A percentile compares a stretch with the other conserved stretches of the same genome.
phyloP scores from a whole-genome alignment of 1,284 basidiomycete genomes.

The Cutaneotrichosporon sp. region DNA sequence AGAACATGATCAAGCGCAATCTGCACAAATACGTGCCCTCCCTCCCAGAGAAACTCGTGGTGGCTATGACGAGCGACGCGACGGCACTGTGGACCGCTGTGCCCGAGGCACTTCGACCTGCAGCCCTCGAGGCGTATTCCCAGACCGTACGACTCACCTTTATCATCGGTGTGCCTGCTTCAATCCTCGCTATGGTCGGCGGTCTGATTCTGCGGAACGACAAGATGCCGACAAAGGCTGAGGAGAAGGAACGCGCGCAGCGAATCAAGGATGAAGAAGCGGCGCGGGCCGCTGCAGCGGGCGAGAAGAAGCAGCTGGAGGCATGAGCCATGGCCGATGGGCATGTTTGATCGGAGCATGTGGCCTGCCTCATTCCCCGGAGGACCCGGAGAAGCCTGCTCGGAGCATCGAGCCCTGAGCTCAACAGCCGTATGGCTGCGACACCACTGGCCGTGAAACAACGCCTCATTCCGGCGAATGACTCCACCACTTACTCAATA shows the following conservation, averaged over 20 bases:
- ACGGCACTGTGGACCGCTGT: constrained; percentile 34
- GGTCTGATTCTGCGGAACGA: constrained; percentile 38
- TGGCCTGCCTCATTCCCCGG: too few species aligned
- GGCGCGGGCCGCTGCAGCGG: neutral
- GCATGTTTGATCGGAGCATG: too few species aligned
- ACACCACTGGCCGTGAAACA: too few species aligned
- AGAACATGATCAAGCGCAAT: constrained; percentile 41
- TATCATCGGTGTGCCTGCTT: constrained; percentile 40
- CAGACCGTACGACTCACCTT: constrained; percentile 38
- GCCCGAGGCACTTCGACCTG: constrained; percentile 24
- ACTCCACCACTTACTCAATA: too few species aligned
- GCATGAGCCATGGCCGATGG: neutral
- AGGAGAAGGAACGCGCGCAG: constrained; percentile 1
- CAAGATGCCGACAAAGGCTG: constrained; percentile 27
- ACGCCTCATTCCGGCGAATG: too few species aligned
- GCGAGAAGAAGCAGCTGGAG: neutral
- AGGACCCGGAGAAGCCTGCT: too few species aligned
- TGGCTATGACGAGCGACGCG: constrained; percentile 32
- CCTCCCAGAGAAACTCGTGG: constrained; percentile 19
- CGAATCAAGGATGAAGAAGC: neutral
- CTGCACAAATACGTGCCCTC: constrained; percentile 29
- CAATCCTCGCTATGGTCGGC: constrained; percentile 28
- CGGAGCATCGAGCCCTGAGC: too few species aligned
- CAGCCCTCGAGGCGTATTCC: constrained; percentile 37
- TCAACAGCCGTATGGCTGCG: too few species aligned